Conservation (phyloP, 2,329 filamentous ascomycete species). For the Neofusicoccum laricinum region DNA sequence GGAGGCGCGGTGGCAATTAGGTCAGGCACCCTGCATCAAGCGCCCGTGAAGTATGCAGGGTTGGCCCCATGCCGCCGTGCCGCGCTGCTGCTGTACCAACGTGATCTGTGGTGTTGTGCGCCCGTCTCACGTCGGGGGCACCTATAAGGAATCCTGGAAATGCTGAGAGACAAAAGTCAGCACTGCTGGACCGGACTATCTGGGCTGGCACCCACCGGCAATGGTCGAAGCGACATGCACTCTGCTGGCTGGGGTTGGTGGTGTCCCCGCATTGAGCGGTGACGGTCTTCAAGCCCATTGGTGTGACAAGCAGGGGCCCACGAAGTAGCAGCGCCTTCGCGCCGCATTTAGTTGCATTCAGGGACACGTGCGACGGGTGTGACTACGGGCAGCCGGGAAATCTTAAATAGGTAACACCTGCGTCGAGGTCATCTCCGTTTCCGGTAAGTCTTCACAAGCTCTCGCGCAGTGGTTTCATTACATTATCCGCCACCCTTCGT, state of each 20-base stretch:
- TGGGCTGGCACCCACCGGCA: too few species aligned
- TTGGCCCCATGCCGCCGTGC: neutral
- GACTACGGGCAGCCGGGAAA: neutral
- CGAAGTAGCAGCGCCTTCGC: neutral
- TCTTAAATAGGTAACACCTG: neutral
- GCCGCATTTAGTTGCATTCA: neutral
- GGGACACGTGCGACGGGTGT: neutral
- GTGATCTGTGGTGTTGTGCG: neutral
- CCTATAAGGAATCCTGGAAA: neutral
- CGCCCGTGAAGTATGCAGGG: neutral
- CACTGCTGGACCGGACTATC: neutral
- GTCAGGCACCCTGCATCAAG: neutral
- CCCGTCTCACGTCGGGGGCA: too few species aligned
- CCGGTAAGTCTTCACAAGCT: neutral
- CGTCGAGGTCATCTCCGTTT: neutral
- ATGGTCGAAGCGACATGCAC: neutral
- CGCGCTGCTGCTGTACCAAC: neutral
- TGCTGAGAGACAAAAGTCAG: neutral
- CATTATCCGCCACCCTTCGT: neutral
- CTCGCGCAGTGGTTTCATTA: neutral
- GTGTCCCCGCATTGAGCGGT: neutral
- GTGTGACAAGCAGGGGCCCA: neutral
- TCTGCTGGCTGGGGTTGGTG: neutral
- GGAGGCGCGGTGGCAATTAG: neutral
- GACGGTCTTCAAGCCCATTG: slow-evolving; percentile 4